A percentile compares a stretch with the other conserved stretches of the same genome.
Conservation (phyloP, 2,329 filamentous ascomycete species). For the Nemania sp. region DNA sequence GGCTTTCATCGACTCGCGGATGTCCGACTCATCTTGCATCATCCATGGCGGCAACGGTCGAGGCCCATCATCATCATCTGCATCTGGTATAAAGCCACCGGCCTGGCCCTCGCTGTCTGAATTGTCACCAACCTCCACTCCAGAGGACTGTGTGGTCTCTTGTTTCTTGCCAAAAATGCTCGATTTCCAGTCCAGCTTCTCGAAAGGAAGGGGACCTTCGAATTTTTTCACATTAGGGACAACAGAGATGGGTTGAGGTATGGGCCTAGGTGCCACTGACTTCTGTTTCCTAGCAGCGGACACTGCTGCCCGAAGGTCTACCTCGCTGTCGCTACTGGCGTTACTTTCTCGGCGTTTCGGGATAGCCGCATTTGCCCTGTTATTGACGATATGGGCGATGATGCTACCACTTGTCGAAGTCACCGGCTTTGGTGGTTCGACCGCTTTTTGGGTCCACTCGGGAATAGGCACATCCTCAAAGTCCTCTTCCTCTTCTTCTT, state of each 20-base stretch:
- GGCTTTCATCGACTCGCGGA: constrained; percentile 65
- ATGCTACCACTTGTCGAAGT: constrained; percentile 58
- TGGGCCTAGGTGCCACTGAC: constrained; percentile 35
- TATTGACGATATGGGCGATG: constrained; percentile 76
- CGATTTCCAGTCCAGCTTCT: constrained; percentile 75
- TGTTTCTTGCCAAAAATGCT: constrained; percentile 57
- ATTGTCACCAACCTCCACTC: constrained; percentile 18
- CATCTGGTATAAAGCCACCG: constrained; percentile 45
- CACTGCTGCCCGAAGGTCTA: constrained; percentile 78
- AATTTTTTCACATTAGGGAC: constrained; percentile 65
- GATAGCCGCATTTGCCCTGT: constrained; percentile 67
- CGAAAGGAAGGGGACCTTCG: constrained; percentile 85
- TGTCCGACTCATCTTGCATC: constrained; percentile 61
- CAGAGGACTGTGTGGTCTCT: constrained; percentile 30
- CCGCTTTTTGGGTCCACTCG: constrained; percentile 61
- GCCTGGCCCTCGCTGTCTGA: constrained; percentile 35
- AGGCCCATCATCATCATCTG: constrained; percentile 48
- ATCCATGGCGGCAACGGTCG: constrained; percentile 80
- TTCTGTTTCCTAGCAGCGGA: constrained; percentile 68
- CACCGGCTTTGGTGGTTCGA: constrained; percentile 56
- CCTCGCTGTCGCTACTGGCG: constrained; percentile 73
- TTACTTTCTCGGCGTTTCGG: constrained; percentile 53
- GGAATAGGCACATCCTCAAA: constrained; percentile 59
- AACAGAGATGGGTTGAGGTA: constrained; percentile 39
- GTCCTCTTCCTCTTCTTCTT: constrained; percentile 46